Evolutionary conservation across 2,329 filamentous ascomycete species (phyloP).

Genomic region (Scorias spongiosa): DNA sequence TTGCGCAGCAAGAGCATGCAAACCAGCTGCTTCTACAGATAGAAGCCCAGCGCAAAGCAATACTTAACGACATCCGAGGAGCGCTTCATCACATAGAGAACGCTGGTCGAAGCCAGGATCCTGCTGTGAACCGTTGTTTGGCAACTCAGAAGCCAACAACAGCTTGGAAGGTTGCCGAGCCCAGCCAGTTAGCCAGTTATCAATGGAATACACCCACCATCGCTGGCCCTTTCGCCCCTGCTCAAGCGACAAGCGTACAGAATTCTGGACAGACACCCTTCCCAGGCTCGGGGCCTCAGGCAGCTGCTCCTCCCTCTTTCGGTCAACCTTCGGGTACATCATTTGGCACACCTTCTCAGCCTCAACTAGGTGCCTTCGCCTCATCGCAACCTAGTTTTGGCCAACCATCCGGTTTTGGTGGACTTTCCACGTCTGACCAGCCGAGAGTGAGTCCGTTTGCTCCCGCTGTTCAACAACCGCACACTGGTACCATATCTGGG

Average conservation of each 20-base stretch:
- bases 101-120: neutral
- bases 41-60: slow-evolving; percentile 12
- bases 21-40: slow-evolving; percentile 5
- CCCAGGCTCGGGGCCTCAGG: too few species aligned
- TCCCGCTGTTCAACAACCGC: neutral
- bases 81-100: slow-evolving; percentile 46
- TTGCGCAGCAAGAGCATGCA: slow-evolving; percentile 4
- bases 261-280: too few species aligned
- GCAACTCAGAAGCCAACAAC: neutral
- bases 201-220: neutral
- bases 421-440: neutral
- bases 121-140: neutral
- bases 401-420: slow-evolving; percentile 9
- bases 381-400: slow-evolving; percentile 11
- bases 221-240: neutral
- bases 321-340: slow-evolving; percentile 6
- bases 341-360: slow-evolving; percentile 8
- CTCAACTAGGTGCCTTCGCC: slow-evolving; percentile 12
- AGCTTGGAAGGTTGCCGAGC: neutral
- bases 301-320: slow-evolving; percentile 1
- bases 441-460: neutral
- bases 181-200: slow-evolving; percentile 22
- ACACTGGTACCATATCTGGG: slow-evolving; percentile 1
- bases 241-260: neutral
- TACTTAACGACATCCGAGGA: slow-evolving; percentile 52